Conservation (phyloP, 139 green algal genomes). For the Edaphochlamys debaryana region DNA sequence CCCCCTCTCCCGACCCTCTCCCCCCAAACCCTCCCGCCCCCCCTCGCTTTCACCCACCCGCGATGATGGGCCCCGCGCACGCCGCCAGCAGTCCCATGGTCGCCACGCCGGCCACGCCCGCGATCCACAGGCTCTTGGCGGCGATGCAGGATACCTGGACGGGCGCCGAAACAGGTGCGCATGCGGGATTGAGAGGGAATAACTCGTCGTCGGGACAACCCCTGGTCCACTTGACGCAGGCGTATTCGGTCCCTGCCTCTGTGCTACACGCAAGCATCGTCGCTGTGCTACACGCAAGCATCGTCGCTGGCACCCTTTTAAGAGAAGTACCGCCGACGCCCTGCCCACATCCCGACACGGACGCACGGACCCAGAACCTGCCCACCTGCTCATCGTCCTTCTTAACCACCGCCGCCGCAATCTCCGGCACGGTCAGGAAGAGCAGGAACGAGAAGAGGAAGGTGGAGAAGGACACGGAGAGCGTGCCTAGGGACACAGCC, state of each 20-base stretch:
- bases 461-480: slow-evolving; percentile 62
- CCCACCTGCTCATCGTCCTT: slow-evolving; percentile 45
- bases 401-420: slow-evolving; percentile 64
- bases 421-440: slow-evolving; percentile 69
- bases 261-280: no score
- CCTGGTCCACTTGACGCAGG: no score
- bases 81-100: slow-evolving; percentile 35
- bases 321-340: neutral
- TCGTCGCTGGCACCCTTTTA: no score
- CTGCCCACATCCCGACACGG: no score
- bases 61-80: no score
- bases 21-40: neutral
- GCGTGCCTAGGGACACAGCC: slow-evolving; percentile 67
- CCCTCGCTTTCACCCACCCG: no score
- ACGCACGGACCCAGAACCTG: no score
- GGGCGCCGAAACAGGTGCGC: no score
- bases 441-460: slow-evolving; percentile 77
- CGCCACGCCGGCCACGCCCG: neutral
- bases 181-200: no score
- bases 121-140: slow-evolving; percentile 61
- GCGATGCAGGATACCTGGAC: slow-evolving; percentile 48
- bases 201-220: no score
- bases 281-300: no score
- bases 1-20: neutral
- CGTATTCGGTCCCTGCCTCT: no score